Conservation (phyloP, 228 moss, liverwort and hornwort species). For the Sphagnum magellanicum region DNA sequence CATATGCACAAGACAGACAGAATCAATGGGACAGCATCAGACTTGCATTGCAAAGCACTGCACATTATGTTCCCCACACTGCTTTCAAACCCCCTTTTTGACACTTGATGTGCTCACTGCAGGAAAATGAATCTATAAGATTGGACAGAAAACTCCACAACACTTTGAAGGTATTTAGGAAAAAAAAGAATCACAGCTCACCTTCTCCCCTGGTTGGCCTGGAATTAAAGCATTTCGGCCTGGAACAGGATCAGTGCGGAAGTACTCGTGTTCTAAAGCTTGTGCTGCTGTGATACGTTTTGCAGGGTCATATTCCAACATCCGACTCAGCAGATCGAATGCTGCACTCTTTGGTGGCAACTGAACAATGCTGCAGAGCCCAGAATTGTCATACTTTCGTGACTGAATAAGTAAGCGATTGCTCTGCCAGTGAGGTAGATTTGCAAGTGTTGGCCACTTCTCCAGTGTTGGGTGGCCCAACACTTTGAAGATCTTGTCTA, state of each 20-base stretch:
- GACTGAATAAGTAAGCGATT: conserved; percentile 76
- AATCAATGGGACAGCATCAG: too few species aligned
- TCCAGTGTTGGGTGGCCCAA: conserved; percentile 91
- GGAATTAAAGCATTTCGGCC: conserved; percentile 93
- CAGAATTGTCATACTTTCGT: conserved; percentile 87
- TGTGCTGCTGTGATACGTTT: conserved; percentile 95
- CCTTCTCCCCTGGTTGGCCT: conserved; percentile 76
- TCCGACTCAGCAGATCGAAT: conserved; percentile 80
- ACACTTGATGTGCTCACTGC: too few species aligned
- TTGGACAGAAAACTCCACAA: too few species aligned
- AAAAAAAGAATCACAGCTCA: conserved; percentile 1
- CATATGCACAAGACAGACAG: too few species aligned
- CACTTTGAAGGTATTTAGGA: too few species aligned
- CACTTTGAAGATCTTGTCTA: conserved; percentile 97
- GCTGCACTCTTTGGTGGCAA: conserved; percentile 66
- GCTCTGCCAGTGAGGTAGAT: conserved; percentile 70
- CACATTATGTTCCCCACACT: too few species aligned
- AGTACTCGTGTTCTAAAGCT: conserved; percentile 95
- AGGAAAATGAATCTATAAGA: too few species aligned
- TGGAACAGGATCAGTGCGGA: conserved; percentile 83
- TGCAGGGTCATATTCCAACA: conserved; percentile 94
- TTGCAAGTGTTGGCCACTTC: conserved; percentile 81
- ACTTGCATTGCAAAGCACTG: too few species aligned
- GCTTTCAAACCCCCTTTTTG: too few species aligned
- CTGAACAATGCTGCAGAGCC: conserved; percentile 78